A percentile compares a stretch with the other conserved stretches of the same genome.
Conservation (phyloP, 2,329 filamentous ascomycete genomes). For the Didymella segeticola region DNA sequence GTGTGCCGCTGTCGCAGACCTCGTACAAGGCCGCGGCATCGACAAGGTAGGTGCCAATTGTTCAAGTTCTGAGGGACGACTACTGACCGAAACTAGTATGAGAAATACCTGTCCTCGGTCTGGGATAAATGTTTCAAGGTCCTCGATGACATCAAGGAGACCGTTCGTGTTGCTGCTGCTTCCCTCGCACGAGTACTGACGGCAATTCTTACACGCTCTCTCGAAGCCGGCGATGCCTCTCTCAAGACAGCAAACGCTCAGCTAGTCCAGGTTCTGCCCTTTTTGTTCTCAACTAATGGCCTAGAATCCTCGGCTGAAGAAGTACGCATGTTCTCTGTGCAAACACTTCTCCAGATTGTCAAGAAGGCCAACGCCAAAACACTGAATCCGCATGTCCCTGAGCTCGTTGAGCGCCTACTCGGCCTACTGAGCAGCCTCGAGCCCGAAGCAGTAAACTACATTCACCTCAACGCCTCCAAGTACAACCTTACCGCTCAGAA, state of each 20-base stretch:
- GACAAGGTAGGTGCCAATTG: slow-evolving; percentile 45
- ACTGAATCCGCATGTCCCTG: slow-evolving; percentile 79
- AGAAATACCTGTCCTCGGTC: slow-evolving; percentile 82
- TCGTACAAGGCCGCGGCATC: slow-evolving; percentile 78
- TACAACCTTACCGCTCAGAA: slow-evolving; percentile 86
- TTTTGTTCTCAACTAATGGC: slow-evolving; percentile 85
- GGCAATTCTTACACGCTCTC: slow-evolving; percentile 81
- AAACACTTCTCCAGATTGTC: slow-evolving; percentile 84
- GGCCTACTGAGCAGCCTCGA: slow-evolving; percentile 86
- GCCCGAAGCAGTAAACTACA: slow-evolving; percentile 86
- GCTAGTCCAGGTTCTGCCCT: slow-evolving; percentile 86
- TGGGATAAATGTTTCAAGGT: slow-evolving; percentile 89
- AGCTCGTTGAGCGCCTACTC: slow-evolving; percentile 81
- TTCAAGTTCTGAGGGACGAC: not conserved
- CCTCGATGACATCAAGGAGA: slow-evolving; percentile 93
- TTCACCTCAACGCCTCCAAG: slow-evolving; percentile 85
- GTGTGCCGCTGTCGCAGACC: slow-evolving; percentile 85
- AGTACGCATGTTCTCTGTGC: slow-evolving; percentile 79
- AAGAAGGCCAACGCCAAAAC: slow-evolving; percentile 82
- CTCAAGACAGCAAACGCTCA: slow-evolving; percentile 74
- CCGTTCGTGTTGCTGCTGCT: slow-evolving; percentile 80
- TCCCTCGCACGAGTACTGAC: slow-evolving; percentile 84
- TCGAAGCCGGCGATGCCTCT: slow-evolving; percentile 77
- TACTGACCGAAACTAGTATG: slow-evolving; percentile 64
- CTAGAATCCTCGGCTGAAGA: slow-evolving; percentile 89